Evolutionary conservation across 306 rosid species (phyloP).

Genomic region (Herpetospermum pedunculosum): DNA sequence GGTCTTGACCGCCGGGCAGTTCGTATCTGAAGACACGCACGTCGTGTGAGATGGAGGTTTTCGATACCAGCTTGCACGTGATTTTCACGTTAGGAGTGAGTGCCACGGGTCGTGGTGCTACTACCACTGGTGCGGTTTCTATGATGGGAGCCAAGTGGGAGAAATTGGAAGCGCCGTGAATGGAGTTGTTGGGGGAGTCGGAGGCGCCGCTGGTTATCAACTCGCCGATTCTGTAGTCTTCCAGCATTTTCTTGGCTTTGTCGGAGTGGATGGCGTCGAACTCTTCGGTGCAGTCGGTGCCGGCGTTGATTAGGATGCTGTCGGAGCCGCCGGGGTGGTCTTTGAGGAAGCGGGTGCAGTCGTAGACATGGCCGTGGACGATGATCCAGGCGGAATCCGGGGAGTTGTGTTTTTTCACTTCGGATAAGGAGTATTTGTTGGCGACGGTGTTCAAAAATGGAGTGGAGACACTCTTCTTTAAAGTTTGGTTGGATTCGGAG

Average conservation of each 20-base stretch:
- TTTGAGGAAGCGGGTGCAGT: slow-evolving; percentile 61
- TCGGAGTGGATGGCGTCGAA: slow-evolving; percentile 85
- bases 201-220: slow-evolving; percentile 34
- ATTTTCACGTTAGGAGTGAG: slow-evolving; percentile 48
- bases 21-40: slow-evolving; percentile 53
- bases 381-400: slow-evolving; percentile 63
- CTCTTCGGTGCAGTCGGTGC: slow-evolving; percentile 83
- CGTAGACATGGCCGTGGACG: slow-evolving; percentile 57
- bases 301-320: slow-evolving; percentile 79
- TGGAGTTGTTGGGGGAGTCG: slow-evolving; percentile 49
- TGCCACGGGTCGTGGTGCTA: slow-evolving; percentile 27
- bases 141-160: slow-evolving; percentile 35
- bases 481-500: slow-evolving; percentile 17
- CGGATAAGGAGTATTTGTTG: slow-evolving; percentile 34
- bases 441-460: slow-evolving; percentile 51
- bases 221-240: slow-evolving; percentile 57
- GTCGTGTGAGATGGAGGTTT: slow-evolving; percentile 45
- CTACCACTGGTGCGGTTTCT: slow-evolving; percentile 4
- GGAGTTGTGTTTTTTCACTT: slow-evolving; percentile 45
- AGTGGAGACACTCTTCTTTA: slow-evolving; percentile 50
- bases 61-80: slow-evolving; percentile 47
- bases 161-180: slow-evolving; percentile 28
- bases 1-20: slow-evolving; percentile 43
- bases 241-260: slow-evolving; percentile 63
- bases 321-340: slow-evolving; percentile 87